Base-by-base conservation (phyloP, 2,329 filamentous ascomycete genomes). In the Rutstroemia sp. region DNA sequence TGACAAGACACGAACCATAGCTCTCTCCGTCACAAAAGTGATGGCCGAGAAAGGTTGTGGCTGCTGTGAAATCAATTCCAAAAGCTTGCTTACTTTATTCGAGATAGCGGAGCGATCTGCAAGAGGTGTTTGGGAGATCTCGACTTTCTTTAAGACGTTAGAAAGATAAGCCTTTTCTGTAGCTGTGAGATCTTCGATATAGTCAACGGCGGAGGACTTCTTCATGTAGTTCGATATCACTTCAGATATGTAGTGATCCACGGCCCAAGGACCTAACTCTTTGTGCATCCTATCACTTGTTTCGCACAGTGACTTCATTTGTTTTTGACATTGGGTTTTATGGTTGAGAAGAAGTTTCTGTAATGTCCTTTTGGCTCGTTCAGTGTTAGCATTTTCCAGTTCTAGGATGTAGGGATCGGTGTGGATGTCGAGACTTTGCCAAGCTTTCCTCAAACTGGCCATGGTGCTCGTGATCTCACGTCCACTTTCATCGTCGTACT, bases 231-330 rank as follows among this genome's bases (percentile, higher is more conserved):
- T 71, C n/a, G 75, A 67, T 16, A 75, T 67, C 42, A 71, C 60
- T 27, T 70, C 58, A 55, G 71, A 66, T 9, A 91, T 79, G 65
- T 85, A 91, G 50, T 78, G 79, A 49, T 91, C 84, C 0, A 79
- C 79, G 1, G 86, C 86, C 85, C 86, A 92, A 1, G 74, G 62
- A 0, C 88, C 88, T 4, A 91, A 75, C 47, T 87, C 78, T 4
- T 18, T 27, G 3, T 68, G 62, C 21, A 74, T 75, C 14, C 77
- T 75, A 1, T 60, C 48, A 12, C 78, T 75, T 34, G 78, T 80
- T 2, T 73, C 72, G 45, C 73, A 72, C 7, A 91, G 76, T 0
- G 72, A 72, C 54, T 73, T 77, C 61, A 91, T 71, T 61, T 88
- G 80, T 23, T 74, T 74, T 38, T 76, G 77, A 30, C 74, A 73